Conservation (phyloP, 257 asterid genomes). For the Capsicum chinense region DNA sequence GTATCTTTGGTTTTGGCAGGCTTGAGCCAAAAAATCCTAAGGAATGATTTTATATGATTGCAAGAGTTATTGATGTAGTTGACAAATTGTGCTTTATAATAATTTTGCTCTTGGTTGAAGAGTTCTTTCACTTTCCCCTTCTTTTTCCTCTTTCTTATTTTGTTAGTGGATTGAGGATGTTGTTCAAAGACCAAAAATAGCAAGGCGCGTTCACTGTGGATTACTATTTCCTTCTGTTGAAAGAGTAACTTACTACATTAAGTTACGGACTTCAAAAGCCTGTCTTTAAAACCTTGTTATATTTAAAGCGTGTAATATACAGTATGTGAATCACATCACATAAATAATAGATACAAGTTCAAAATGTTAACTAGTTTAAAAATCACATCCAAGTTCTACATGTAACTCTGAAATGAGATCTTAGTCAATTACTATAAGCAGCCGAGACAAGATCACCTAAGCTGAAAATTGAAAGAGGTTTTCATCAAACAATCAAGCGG, state of each 20-base stretch:
- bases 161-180: not conserved
- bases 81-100: not conserved
- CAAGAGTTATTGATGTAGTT: not conserved
- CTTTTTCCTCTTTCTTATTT: not conserved
- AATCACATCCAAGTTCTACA: not conserved
- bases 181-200: not conserved
- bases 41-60: conserved; percentile 26
- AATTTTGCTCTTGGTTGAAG: not conserved
- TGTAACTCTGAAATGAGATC: not conserved
- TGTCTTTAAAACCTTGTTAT: not conserved
- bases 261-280: not conserved
- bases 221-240: not conserved
- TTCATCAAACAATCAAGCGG: not conserved
- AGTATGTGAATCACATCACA: too few species aligned
- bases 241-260: not conserved
- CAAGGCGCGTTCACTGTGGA: not conserved
- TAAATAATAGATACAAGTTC: too few species aligned
- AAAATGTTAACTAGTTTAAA: too few species aligned
- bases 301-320: not conserved
- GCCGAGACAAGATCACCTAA: not conserved
- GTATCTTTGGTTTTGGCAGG: conserved; percentile 27
- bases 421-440: not conserved
- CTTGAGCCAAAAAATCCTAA: conserved; percentile 29
- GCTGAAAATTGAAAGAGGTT: not conserved
- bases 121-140: not conserved